A percentile compares a stretch with the other conserved stretches of the same genome.
phyloP scores from a whole-genome alignment of 2,329 filamentous ascomycete genomes.

The Pseudocercospora eumusae region DNA sequence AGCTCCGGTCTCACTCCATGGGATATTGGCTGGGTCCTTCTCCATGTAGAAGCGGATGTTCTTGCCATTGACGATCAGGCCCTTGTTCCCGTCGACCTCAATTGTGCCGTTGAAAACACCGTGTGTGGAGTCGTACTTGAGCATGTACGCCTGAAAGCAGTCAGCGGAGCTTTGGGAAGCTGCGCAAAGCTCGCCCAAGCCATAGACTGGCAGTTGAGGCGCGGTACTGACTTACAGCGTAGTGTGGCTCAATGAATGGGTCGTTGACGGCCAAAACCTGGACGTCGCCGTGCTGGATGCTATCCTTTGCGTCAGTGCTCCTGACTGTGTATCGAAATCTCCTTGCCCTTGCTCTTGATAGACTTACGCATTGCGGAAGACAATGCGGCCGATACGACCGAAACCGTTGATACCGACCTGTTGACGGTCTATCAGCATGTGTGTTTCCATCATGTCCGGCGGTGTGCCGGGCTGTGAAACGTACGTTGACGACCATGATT shows the following conservation, averaged over 20 bases:
- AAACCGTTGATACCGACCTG: conserved; percentile 99
- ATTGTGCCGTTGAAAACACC: conserved; percentile 93
- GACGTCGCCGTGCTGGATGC: conserved; percentile 82
- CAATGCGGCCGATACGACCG: conserved; percentile 97
- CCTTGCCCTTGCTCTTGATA: conserved; percentile 17
- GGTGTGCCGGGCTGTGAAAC: conserved; percentile 16
- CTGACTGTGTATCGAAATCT: background rate
- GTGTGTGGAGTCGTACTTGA: conserved; percentile 99
- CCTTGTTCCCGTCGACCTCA: conserved; percentile 68
- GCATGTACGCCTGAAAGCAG: conserved; percentile 82
- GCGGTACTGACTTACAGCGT: conserved; percentile 74
- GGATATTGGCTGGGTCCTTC: conserved; percentile 85
- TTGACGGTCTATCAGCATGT: conserved; percentile 22
- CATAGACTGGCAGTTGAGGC: background rate
- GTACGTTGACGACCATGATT: conserved; percentile 53
- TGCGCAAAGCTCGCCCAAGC: background rate
- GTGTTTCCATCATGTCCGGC: conserved; percentile 17
- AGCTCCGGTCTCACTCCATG: conserved; percentile 83
- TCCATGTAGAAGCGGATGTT: conserved; percentile 91
- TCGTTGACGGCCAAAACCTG: conserved; percentile 97
- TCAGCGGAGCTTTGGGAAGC: conserved; percentile 26
- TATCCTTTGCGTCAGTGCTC: conserved; percentile 40
- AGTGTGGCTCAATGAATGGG: conserved; percentile 97
- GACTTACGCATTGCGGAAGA: conserved; percentile 93
- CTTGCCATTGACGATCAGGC: conserved; percentile 90